A percentile compares a stretch with the other conserved stretches of the same genome.
Evolutionary conservation across 2,329 filamentous ascomycete species (phyloP).

Genomic region (Colletotrichum sidae): DNA sequence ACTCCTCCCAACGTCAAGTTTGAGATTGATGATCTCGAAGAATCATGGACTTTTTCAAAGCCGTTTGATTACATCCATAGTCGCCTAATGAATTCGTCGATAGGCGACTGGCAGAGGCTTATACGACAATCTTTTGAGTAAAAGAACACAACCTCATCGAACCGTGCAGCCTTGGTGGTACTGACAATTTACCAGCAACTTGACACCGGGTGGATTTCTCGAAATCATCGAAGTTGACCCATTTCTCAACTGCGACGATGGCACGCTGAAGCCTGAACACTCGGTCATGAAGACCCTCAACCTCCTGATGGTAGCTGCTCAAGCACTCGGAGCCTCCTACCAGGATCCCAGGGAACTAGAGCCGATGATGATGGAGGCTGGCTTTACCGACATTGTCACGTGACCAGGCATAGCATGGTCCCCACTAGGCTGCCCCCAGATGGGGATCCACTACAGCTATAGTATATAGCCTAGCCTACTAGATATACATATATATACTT

Average conservation of each 20-base stretch:
- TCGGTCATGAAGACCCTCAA: constrained; percentile 46
- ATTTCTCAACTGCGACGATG: constrained; percentile 54
- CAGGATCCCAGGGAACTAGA: constrained; percentile 44
- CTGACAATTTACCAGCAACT: constrained; percentile 36
- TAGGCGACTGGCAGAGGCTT: constrained; percentile 49
- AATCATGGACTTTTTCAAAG: constrained; percentile 50
- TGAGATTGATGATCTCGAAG: constrained; percentile 55
- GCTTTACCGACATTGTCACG: too few relatives aligned
- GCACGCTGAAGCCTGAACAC: constrained; percentile 43
- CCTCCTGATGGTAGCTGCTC: constrained; percentile 45
- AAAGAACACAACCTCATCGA: too few relatives aligned
- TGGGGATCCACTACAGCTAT: too few relatives aligned
- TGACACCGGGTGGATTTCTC: constrained; percentile 57
- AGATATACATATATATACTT: too few relatives aligned
- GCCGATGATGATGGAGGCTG: constrained; percentile 59
- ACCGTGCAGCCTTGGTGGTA: too few relatives aligned
- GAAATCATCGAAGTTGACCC: constrained; percentile 57
- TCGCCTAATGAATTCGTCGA: constrained; percentile 50
- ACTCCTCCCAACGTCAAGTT: constrained; percentile 62
- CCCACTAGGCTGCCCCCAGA: too few relatives aligned
- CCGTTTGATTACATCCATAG: constrained; percentile 55
- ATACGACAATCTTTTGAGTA: constrained; percentile 49
- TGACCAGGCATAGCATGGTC: too few relatives aligned
- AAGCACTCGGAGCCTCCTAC: constrained; percentile 42
- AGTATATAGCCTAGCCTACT: too few relatives aligned